phyloP scores from a whole-genome alignment of 352 stramenopile species.

The Phytophthora brassicae region DNA sequence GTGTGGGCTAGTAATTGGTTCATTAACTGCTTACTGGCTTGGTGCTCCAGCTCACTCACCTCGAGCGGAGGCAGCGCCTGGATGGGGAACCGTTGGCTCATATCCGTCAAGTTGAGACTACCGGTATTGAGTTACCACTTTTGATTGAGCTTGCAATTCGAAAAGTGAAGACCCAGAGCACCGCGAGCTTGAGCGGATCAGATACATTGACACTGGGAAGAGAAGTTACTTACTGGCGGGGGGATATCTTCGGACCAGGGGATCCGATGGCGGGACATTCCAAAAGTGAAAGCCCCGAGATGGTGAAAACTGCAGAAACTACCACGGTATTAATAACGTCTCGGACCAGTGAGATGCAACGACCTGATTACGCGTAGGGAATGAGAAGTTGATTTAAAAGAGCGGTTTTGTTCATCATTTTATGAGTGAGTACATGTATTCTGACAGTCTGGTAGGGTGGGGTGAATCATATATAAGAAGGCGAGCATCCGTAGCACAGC shows the following conservation, averaged over 20 bases:
- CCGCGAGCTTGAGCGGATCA: constrained; percentile 17
- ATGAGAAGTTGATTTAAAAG: too few species aligned
- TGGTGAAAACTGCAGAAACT: constrained; percentile 14
- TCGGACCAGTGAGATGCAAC: too few species aligned
- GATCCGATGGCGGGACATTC: constrained; percentile 19
- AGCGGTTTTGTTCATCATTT: too few species aligned
- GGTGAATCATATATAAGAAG: too few species aligned
- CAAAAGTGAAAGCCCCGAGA: constrained; percentile 13
- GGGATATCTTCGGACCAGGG: constrained; percentile 19
- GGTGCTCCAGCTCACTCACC: constrained; percentile 34
- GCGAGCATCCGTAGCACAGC: too few species aligned
- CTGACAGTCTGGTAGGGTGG: too few species aligned
- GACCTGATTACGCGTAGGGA: too few species aligned
- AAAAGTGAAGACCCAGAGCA: constrained; percentile 25
- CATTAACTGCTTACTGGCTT: constrained; percentile 38
- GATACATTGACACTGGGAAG: constrained; percentile 3
- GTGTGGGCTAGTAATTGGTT: constrained; percentile 41
- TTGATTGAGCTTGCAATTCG: constrained; percentile 18
- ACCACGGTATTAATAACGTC: too few species aligned
- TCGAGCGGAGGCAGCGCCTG: constrained; percentile 39
- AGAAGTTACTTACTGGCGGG: neutral
- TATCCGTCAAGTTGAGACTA: constrained; percentile 21
- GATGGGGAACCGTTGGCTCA: constrained; percentile 47
- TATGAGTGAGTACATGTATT: too few species aligned
- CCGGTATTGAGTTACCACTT: neutral